Evolutionary conservation across 257 asterid species (phyloP).

Genomic region (Plantago ovata): DNA sequence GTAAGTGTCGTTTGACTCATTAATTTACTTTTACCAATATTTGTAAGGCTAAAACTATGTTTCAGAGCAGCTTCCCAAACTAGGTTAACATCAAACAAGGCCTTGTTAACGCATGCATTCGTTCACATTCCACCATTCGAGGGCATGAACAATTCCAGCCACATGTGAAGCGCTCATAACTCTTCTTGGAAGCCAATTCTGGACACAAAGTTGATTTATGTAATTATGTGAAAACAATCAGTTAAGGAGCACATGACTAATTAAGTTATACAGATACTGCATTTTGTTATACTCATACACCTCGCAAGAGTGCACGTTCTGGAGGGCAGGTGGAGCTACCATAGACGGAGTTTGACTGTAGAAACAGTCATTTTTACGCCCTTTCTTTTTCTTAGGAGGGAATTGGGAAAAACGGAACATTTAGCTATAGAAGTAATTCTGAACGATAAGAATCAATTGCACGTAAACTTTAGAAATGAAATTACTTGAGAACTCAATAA

Average conservation of each 20-base stretch:
- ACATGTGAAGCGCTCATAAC: conserved; percentile 65
- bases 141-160: conserved; percentile 66
- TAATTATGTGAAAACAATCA: background rate
- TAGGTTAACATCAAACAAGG: too few species aligned
- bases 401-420: conserved; percentile 51
- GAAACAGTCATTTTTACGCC: conserved; percentile 36
- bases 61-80: conserved; percentile 47
- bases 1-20: background rate
- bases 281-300: conserved; percentile 16
- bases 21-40: conserved; percentile 17
- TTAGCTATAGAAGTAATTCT: conserved; percentile 24
- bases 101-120: too few species aligned
- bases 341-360: conserved; percentile 64
- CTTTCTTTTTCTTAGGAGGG: conserved; percentile 62
- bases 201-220: background rate
- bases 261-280: background rate
- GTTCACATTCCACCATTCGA: conserved; percentile 61
- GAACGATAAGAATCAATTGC: too few species aligned
- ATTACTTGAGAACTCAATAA: too few species aligned
- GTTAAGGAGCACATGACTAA: background rate
- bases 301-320: conserved; percentile 86
- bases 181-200: conserved; percentile 89
- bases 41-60: conserved; percentile 56
- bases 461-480: too few species aligned
- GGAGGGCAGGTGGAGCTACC: too few species aligned